These are phyloP conservation scores for Penicillium nordicum DNA, from an alignment of 2,329 filamentous ascomycete genomes.

Conservation along the genomic window DNA sequence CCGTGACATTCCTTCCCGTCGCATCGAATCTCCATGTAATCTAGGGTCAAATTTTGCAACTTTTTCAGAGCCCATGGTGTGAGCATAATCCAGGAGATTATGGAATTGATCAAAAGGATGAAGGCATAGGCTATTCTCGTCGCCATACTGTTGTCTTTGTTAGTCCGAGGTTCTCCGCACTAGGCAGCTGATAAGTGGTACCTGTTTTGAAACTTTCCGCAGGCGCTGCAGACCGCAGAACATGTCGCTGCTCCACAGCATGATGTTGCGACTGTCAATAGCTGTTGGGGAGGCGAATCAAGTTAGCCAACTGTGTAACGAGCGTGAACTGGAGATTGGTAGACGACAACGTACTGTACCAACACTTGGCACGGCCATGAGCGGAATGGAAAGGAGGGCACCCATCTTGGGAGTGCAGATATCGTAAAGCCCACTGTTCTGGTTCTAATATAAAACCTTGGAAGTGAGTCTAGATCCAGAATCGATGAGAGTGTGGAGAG, in stretches of 20 bases:
- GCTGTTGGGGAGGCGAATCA: constrained; percentile 43
- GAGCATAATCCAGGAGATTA: constrained; percentile 98
- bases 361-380: constrained; percentile 82
- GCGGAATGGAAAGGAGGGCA: constrained; percentile 80
- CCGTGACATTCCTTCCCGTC: constrained; percentile 88
- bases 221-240: constrained; percentile 91
- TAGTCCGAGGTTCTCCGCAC: constrained; percentile 17
- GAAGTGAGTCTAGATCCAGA: not conserved
- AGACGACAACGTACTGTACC: constrained; percentile 65
- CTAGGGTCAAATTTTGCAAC: constrained; percentile 82
- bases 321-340: not conserved
- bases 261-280: constrained; percentile 75
- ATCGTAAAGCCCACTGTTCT: not conserved
- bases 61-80: constrained; percentile 98
- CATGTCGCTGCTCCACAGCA: constrained; percentile 97
- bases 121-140: constrained; percentile 96
- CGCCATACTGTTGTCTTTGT: constrained; percentile 65
- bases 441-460: not conserved
- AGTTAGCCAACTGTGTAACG: constrained; percentile 12
- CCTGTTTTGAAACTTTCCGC: constrained; percentile 96
- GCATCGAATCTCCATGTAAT: constrained; percentile 95
- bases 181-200: constrained; percentile 37
- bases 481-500: constrained; percentile 8
- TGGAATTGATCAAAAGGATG: constrained; percentile 92
- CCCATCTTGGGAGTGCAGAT: constrained; percentile 62